These are phyloP conservation scores for Akanthomyces uredinophilus DNA, from an alignment of 2,329 filamentous ascomycete species.

Conservation along the genomic window DNA sequence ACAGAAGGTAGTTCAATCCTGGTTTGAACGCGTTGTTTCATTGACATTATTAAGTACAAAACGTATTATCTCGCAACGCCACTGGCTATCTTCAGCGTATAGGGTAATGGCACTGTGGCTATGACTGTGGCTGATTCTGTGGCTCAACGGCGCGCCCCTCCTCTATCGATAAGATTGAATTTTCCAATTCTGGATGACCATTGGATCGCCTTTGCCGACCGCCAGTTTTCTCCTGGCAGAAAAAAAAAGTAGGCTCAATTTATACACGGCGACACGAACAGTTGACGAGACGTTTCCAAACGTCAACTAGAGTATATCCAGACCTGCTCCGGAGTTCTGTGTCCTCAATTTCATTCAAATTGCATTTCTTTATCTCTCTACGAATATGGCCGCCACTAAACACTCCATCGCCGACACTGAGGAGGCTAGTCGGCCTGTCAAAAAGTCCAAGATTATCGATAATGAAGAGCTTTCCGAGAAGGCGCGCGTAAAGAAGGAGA, in stretches of 20 bases:
- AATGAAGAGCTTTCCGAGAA: slow-evolving; percentile 24
- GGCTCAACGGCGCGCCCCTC: slow-evolving; percentile 10
- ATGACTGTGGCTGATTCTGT: slow-evolving; percentile 11
- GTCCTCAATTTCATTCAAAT: not conserved
- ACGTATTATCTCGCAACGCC: not conserved
- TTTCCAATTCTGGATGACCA: slow-evolving; percentile 15
- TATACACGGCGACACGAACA: not conserved
- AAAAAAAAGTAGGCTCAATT: slow-evolving; percentile 1
- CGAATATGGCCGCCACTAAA: slow-evolving; percentile 37
- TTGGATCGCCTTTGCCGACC: slow-evolving; percentile 9
- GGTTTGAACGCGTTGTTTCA: not conserved
- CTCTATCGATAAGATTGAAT: slow-evolving; percentile 30
- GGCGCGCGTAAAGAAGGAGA: slow-evolving; percentile 35
- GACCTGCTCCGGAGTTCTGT: not conserved
- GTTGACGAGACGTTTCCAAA: not conserved
- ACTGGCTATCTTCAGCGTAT: not conserved
- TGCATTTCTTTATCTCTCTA: not conserved
- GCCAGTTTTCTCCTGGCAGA: slow-evolving; percentile 11
- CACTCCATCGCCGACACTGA: slow-evolving; percentile 34
- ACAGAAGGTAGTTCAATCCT: not conserved
- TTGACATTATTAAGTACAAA: not conserved
- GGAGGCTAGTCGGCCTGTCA: slow-evolving; percentile 29
- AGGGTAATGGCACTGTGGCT: not conserved
- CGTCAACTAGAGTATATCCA: not conserved
- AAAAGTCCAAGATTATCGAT: slow-evolving; percentile 36